Base-by-base conservation (phyloP, 305 asterid species). In the Fraxinus baroniana region DNA sequence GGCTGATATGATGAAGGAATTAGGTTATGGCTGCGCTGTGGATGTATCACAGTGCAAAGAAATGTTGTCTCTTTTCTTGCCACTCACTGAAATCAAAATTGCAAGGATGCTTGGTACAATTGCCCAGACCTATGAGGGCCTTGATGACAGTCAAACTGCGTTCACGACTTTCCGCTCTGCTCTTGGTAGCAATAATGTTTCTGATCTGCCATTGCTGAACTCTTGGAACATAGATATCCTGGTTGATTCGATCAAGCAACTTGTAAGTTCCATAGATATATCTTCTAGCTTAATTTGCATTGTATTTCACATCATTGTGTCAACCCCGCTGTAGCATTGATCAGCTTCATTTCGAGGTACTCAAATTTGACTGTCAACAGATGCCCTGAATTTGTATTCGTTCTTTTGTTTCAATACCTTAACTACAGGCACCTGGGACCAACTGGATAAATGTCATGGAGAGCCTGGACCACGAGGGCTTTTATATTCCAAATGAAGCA, bases 21-120 rank as follows among this genome's bases (percentile, higher is more conserved):
- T 97, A 83, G 98, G 99, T 83, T 95, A 93, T 89, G 97, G 98
- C 62, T 97, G 99, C 94, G 92, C 99, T 28, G 90, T 84, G 46
- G 90, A 83, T 85, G 88, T 87, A 60, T 80, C 96, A 79, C 97
- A 89, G 77, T 94, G 99, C 97, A 93, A 91, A 82, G 97, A 93
- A 86, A 91, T 93, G 68, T 62, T 97, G 82, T 91, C 97, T 77
- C 90, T 92, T 57, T 92, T 89, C 87, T 89, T 89, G 78, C 98
- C 98, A 13, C 88, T 97, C 75, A 88, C 95, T 80, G 97, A 93
- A 82, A 85, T 85, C 79, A 91, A 94, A 79, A 88, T 93, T 86
- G 97, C 98, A 33, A 92, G 90, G 87, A 92, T 94, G 81, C 89
- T 97, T 82, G 97, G 97, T 81, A 93, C 93, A 82, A 81, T 97